Evolutionary conservation across 345 rosid genomes (phyloP), one percentile per base, ranked within the genome.

Genomic region (Physaria fendleri): DNA sequence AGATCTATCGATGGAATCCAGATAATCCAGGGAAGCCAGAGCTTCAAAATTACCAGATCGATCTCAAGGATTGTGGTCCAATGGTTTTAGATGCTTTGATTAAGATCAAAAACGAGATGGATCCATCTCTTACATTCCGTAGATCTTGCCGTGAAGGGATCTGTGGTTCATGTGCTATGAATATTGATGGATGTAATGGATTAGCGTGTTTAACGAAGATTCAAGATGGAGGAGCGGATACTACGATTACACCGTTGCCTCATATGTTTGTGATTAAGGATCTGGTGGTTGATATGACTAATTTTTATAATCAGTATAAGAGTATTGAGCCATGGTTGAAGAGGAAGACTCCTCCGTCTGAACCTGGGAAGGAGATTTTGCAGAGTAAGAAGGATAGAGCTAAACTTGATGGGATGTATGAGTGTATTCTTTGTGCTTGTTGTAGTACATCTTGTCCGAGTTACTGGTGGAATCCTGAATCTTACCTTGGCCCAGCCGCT

Each of bases 241-340:
- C 85, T 5, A 87, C 78, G n/a, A 66, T 90, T 59, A 90, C 90
- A 5, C 97, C 96, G 3, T 59, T 94, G 62, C 99, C 99, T 0
- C 97, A 90, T 67, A 94, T 90, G 99, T 94, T 73, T 30, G 99
- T 94, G 64, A 84, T 94, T 34, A 94, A 94, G 81, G 96, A 94
- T 71, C 73, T 94, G 71, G 97, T 87, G 18, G 99, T 94, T 48
- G 97, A 90, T 59, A 90, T 94, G 99, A 90, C 97, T 6, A 94
- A 94, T 29, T 94, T 94, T 21, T 94, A 90, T 40, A 90, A 90
- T 39, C 99, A 94, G 87, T 94, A 94, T 27, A 90, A 87, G 83
- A 93, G 99, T 59, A 94, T 94, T n/a, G 99, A 94, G 79, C 99
- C 99, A 7, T 94, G 99, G 99, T 68, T 94, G 69, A 94, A 94